phyloP scores from a whole-genome alignment of 495 filamentous ascomycete genomes.

The Trichoderma erinaceum region DNA sequence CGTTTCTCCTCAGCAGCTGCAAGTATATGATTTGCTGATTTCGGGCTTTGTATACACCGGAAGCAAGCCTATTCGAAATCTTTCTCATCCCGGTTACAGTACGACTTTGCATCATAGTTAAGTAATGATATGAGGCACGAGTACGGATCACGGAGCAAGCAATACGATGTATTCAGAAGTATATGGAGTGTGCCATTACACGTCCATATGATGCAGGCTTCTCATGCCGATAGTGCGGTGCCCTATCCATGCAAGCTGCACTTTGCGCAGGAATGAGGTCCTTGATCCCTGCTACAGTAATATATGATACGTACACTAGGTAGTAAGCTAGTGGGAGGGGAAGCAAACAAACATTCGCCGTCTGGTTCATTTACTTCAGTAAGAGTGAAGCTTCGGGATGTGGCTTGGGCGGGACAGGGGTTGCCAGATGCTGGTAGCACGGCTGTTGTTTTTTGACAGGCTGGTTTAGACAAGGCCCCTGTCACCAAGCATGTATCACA shows the following conservation, averaged over 20 bases:
- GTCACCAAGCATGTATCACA: not conserved
- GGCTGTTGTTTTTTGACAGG: not conserved
- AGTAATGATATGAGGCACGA: not conserved
- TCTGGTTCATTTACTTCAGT: not conserved
- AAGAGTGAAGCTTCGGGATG: not conserved
- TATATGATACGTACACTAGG: not conserved
- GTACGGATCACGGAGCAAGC: not conserved
- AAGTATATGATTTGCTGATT: not conserved
- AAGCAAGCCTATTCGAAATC: not conserved
- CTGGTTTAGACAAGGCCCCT: not conserved
- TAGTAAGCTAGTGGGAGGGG: not conserved
- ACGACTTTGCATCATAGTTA: not conserved
- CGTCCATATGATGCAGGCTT: not conserved
- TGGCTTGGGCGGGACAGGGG: not conserved
- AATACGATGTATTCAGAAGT: not conserved
- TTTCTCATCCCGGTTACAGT: not conserved
- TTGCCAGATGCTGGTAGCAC: not conserved
- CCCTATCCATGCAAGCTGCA: conserved; percentile 2
- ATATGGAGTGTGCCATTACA: not conserved
- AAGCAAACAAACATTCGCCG: not conserved
- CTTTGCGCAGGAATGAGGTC: not conserved
- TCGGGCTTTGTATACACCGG: not conserved
- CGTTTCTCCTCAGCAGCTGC: not conserved
- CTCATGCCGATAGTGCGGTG: not conserved
- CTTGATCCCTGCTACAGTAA: not conserved